Base-by-base conservation (phyloP, 805 yeast genomes). In the Candida broadrunensis region DNA sequence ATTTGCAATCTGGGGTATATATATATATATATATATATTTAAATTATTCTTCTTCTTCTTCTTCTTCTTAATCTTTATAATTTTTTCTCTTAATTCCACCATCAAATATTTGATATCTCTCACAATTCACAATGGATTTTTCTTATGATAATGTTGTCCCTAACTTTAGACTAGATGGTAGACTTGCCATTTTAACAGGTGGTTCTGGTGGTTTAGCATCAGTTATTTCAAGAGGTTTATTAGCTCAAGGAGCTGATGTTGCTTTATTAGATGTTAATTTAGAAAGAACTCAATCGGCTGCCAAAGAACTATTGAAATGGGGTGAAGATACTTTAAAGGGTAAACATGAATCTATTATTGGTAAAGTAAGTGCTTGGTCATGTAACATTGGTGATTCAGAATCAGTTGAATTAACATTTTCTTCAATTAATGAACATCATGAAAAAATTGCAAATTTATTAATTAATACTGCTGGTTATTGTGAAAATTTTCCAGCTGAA, bases 381-480 rank as follows among this genome's bases (percentile, higher is more conserved):
- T 84, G 91, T 55, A 83, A 85, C 66, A 83, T 85, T 52, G 80
- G 86, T 3, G 81, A 82, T 52, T 75, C 83, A 16, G 72, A 62
- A 31, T 60, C 70, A 37, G 90, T 85, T 41, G 82, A 79, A 37
- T 62, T 64, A 23, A 69, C 77, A 4, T 81, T 84, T 55, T 51
- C 60, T 17, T 70, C 73, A 26, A 75, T 81, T 49, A 75, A 76
- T 51, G 71, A 66, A 37, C 81, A 75, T 56, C 85, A 83, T 59
- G 80, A 77, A 21, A 68, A 73, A 44, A 70, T 81, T 33, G 81
- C 88, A 29, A 79, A 81, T 50, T 67, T 84, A 48, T 71, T 85
- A 51, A 75, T 85, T 45, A 84, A 85, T 70, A 75, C 88, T 38
- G 93, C 95, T n/a, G 93, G 95, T 12, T 85, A 81, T 68, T 83